Evolutionary conservation across 768 basidiomycete species (phyloP), one percentile per base, ranked within the genome.

Genomic region (Boletus reticulatus): DNA sequence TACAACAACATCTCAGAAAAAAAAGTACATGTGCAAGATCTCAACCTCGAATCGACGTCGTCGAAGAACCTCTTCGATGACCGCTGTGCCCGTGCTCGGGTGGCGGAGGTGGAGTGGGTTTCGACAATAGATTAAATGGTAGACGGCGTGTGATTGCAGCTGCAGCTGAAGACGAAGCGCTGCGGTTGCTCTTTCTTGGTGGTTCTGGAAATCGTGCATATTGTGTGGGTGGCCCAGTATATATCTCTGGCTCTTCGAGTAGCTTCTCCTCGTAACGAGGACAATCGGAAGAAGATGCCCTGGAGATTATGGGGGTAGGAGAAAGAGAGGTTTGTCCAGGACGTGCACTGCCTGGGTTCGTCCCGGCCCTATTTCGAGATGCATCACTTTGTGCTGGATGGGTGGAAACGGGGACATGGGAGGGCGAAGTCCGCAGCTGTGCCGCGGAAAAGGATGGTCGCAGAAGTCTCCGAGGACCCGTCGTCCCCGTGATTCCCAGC

Each of bases 381-480:
- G 67, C 54, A 48, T 76, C 80, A 61, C 78, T 79, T 34, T 77
- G 77, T 31, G 72, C 75, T 19, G 59, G 70, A 59, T 61, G 72
- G 68, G 64, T 47, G 44, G 73, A 66, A 56, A 69, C 55, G 43
- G 71, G 60, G 62, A 69, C 60, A 32, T 74, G 53, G 43, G 75
- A 75, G n/a, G 79, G 73, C 11, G 74, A 72, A 16, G 77, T 82
- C 54, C 89, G 80, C 39, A 92, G 73, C 62, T 92, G 89, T 13
- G 87, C 87, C 49, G 89, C 89, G 66, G 89, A 92, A 60, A 82
- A 79, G 20, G 89, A 92, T 16, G 89, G 86, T 49, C 89, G 80
- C 54, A 92, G 66, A 49, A 72, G 69, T 59, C 76, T 78, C 63
- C 87, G 77, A 29, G 86, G 83, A 19, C 82, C 84, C 50, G 80